phyloP scores from a whole-genome alignment of 768 basidiomycete species.

The Panaeolus cyanescens region DNA sequence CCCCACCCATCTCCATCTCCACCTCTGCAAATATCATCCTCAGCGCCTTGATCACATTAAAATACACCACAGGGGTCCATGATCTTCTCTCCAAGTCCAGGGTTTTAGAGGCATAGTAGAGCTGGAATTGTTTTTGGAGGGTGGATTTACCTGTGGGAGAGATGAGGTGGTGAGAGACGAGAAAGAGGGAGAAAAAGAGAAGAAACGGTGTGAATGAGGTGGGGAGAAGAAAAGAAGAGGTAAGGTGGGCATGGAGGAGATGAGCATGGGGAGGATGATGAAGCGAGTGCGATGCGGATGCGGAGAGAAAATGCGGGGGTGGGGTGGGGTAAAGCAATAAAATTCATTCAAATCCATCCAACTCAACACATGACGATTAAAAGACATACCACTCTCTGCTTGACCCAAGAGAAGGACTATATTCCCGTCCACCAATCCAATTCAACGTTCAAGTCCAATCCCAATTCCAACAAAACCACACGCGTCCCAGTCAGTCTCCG shows the following conservation, averaged over 20 bases:
- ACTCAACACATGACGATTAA: too few species aligned
- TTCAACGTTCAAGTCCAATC: too few species aligned
- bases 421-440: too few species aligned
- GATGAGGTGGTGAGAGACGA: too few species aligned
- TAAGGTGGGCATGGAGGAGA: neutral
- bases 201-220: too few species aligned
- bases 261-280: too few species aligned
- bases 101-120: conserved; percentile 72
- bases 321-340: too few species aligned
- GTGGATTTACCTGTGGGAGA: conserved; percentile 69
- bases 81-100: conserved; percentile 72
- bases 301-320: too few species aligned
- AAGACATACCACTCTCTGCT: conserved; percentile 63
- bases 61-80: conserved; percentile 82
- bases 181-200: neutral
- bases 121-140: conserved; percentile 82
- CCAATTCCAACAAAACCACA: too few species aligned
- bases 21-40: conserved; percentile 75
- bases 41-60: conserved; percentile 81
- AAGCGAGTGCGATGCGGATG: neutral
- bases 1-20: conserved; percentile 55
- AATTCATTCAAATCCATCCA: too few species aligned
- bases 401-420: conserved; percentile 78
- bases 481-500: too few species aligned
- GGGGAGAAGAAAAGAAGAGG: neutral